A percentile compares a stretch with the other conserved stretches of the same genome.
Evolutionary conservation across 164 flowering plant genomes (phyloP).

Genomic region (Protea cynaroides): DNA sequence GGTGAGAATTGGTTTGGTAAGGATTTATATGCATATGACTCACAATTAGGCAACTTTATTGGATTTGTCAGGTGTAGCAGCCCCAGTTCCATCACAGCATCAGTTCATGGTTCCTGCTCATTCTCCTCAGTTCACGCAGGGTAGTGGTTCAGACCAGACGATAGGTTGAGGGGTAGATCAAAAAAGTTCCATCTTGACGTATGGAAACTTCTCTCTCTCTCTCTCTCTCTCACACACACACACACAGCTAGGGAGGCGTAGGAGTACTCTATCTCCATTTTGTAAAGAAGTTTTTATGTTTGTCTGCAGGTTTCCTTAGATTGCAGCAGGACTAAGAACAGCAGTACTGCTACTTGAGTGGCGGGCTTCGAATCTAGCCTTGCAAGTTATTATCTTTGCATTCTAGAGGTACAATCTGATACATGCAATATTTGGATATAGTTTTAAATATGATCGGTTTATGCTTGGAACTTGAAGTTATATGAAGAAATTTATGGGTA

Average conservation of each 20-base stretch:
- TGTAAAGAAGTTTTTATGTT: neutral
- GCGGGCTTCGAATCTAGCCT: constrained; percentile 95
- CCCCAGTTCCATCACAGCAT: constrained; percentile 67
- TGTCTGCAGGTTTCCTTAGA: constrained; percentile 60
- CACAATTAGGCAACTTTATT: constrained; percentile 16
- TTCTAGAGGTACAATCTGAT: constrained; percentile 66
- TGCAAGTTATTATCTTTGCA: constrained; percentile 87
- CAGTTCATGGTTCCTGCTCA: constrained; percentile 77
- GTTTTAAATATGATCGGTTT: too few relatives aligned
- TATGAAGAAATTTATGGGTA: too few relatives aligned
- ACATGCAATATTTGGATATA: too few relatives aligned
- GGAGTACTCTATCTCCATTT: neutral
- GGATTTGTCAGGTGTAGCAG: constrained; percentile 47
- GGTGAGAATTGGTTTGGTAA: too few relatives aligned
- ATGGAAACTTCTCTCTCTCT: neutral
- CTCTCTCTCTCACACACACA: too few relatives aligned
- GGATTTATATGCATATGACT: too few relatives aligned
- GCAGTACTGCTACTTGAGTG: constrained; percentile 87
- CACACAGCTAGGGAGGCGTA: neutral
- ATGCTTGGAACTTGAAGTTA: too few relatives aligned
- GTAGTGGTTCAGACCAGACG: constrained; percentile 85
- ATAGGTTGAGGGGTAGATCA: constrained; percentile 63
- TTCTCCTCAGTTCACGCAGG: constrained; percentile 74
- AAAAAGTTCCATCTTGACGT: constrained; percentile 38
- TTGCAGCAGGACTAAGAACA: constrained; percentile 98